Evolutionary conservation across 2,329 filamentous ascomycete genomes (phyloP).

Genomic region (Spiromastix sp.): DNA sequence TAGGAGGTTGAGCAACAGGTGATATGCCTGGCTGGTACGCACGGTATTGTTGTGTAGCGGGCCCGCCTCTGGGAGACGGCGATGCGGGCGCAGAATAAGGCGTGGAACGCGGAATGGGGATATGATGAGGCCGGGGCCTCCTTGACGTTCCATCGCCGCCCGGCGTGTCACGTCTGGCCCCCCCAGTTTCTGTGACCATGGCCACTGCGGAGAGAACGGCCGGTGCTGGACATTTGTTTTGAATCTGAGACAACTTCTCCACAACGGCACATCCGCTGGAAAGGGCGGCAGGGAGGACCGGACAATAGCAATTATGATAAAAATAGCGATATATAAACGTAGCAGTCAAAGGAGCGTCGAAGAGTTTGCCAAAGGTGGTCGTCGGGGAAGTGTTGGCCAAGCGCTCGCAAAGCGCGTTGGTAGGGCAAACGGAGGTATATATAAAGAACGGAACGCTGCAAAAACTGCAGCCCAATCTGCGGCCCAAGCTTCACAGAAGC

Average conservation of each 20-base stretch:
- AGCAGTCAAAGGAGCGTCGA: slow-evolving; percentile 2
- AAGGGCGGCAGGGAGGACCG: too few species aligned
- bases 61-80: neutral
- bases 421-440: slow-evolving; percentile 6
- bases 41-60: neutral
- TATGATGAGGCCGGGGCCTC: slow-evolving; percentile 15
- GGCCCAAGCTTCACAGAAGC: slow-evolving; percentile 16
- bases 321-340: neutral
- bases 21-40: slow-evolving; percentile 2
- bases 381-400: neutral
- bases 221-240: slow-evolving; percentile 32
- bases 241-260: slow-evolving; percentile 3
- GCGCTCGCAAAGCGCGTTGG: too few species aligned
- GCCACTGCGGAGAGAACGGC: slow-evolving; percentile 28
- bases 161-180: slow-evolving; percentile 23
- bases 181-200: slow-evolving; percentile 35
- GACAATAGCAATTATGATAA: slow-evolving; percentile 1
- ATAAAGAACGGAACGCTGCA: slow-evolving; percentile 8
- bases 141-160: slow-evolving; percentile 17
- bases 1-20: slow-evolving; percentile 4
- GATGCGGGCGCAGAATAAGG: neutral
- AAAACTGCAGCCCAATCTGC: slow-evolving; percentile 10
- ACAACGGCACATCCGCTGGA: neutral
- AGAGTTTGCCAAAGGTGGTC: neutral
- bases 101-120: slow-evolving; percentile 11